Conservation (phyloP, 148 eudicot genomes). For the Rhododendron vialii region DNA sequence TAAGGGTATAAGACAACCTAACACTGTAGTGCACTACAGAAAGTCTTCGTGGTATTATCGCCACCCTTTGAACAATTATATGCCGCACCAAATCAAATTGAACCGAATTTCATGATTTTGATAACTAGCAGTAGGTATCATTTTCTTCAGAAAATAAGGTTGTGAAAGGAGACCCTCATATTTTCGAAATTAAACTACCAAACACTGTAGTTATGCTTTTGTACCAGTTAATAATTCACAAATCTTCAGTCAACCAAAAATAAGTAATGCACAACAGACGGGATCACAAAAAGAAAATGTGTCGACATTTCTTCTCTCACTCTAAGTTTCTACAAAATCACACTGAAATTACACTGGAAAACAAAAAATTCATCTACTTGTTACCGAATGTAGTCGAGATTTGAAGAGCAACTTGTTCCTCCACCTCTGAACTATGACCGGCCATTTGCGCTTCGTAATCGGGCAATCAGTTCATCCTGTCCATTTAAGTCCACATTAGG, state of each 20-base stretch:
- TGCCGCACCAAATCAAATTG: too few relatives aligned
- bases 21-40: too few relatives aligned
- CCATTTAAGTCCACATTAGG: not conserved
- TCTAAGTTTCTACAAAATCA: not conserved
- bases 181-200: not conserved
- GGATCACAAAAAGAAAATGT: not conserved
- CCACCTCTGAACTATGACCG: slow-evolving; percentile 6
- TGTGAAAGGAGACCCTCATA: not conserved
- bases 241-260: not conserved
- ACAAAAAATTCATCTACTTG: not conserved
- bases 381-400: not conserved
- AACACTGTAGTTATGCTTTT: not conserved
- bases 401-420: not conserved
- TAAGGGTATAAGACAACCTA: too few relatives aligned
- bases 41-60: too few relatives aligned
- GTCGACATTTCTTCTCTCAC: not conserved
- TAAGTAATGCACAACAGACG: not conserved
- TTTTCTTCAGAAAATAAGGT: not conserved
- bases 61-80: too few relatives aligned
- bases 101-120: not conserved
- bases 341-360: not conserved
- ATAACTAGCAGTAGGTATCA: not conserved
- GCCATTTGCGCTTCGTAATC: slow-evolving; percentile 37
- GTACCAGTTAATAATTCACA: not conserved
- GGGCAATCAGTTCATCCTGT: slow-evolving; percentile 71